A percentile compares a stretch with the other conserved stretches of the same genome.
Evolutionary conservation across 352 stramenopile species (phyloP).

Genomic region (Globisporangium rhizosaccharum): DNA sequence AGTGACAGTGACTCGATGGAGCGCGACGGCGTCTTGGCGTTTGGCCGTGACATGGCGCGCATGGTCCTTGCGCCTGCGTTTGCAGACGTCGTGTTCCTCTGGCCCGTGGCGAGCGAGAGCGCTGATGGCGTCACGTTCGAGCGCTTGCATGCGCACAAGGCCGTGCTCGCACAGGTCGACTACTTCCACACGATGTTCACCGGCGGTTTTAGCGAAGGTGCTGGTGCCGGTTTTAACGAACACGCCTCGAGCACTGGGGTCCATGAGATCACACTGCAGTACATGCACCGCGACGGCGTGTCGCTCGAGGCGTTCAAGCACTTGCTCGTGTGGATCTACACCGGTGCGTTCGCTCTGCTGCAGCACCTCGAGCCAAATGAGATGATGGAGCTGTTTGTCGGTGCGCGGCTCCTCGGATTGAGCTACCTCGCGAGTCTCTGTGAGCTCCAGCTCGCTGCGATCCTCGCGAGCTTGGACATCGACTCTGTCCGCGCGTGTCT

Average conservation of each 20-base stretch:
- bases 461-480: constrained; percentile 41
- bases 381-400: constrained; percentile 73
- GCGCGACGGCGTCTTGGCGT: constrained; percentile 24
- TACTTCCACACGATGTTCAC: constrained; percentile 84
- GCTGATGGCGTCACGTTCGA: constrained; percentile 11
- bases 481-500: constrained; percentile 50
- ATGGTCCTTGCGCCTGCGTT: constrained; percentile 39
- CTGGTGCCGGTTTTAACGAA: neutral
- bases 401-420: constrained; percentile 48
- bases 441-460: constrained; percentile 48
- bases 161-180: constrained; percentile 63
- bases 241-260: neutral
- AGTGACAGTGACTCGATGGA: constrained; percentile 3
- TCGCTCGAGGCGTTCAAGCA: constrained; percentile 57
- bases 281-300: constrained; percentile 70
- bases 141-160: constrained; percentile 60
- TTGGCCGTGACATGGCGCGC: constrained; percentile 48
- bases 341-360: constrained; percentile 45
- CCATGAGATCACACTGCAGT: constrained; percentile 61
- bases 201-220: constrained; percentile 73
- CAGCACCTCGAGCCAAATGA: constrained; percentile 42
- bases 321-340: constrained; percentile 69
- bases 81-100: constrained; percentile 76
- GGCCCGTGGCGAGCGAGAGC: constrained; percentile 22
- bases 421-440: constrained; percentile 50